These are phyloP conservation scores for Dendrobium officinale DNA, from an alignment of 106 monocot genomes.

Conservation along the genomic window DNA sequence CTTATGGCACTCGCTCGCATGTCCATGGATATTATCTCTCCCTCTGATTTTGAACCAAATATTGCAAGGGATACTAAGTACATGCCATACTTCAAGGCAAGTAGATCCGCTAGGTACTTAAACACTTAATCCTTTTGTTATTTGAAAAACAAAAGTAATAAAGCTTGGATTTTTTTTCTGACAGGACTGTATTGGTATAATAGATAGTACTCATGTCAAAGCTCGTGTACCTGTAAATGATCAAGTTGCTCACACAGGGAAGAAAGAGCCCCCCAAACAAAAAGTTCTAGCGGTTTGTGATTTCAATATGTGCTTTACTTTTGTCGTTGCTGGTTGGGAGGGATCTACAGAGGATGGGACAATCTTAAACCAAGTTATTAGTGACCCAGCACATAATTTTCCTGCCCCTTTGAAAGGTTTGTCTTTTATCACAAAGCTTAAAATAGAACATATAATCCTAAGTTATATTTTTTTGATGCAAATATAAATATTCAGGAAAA, in stretches of 20 bases:
- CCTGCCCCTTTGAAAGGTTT: background rate
- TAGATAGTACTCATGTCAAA: slow-evolving; percentile 9
- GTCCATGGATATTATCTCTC: slow-evolving; percentile 5
- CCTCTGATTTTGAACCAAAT: background rate
- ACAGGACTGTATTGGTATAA: slow-evolving; percentile 11
- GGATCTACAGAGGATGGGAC: slow-evolving; percentile 1
- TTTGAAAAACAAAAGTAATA: too few relatives aligned
- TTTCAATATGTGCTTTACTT: slow-evolving; percentile 9
- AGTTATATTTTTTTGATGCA: background rate
- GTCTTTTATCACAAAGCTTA: background rate
- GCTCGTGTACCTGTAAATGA: background rate
- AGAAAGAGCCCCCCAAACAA: background rate
- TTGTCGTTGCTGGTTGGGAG: slow-evolving; percentile 7
- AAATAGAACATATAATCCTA: background rate
- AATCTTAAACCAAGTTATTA: slow-evolving; percentile 1
- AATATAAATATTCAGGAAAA: slow-evolving; percentile 4
- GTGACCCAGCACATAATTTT: background rate
- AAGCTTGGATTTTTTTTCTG: background rate
- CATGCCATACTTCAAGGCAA: slow-evolving; percentile 9
- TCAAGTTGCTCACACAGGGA: background rate
- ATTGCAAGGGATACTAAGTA: background rate
- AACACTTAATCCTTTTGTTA: background rate
- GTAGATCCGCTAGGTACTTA: background rate
- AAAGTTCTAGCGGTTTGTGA: slow-evolving; percentile 1
- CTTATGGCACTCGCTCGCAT: background rate